Conservation (phyloP, 164 flowering plant genomes). For the Aristolochia fimbriata region DNA sequence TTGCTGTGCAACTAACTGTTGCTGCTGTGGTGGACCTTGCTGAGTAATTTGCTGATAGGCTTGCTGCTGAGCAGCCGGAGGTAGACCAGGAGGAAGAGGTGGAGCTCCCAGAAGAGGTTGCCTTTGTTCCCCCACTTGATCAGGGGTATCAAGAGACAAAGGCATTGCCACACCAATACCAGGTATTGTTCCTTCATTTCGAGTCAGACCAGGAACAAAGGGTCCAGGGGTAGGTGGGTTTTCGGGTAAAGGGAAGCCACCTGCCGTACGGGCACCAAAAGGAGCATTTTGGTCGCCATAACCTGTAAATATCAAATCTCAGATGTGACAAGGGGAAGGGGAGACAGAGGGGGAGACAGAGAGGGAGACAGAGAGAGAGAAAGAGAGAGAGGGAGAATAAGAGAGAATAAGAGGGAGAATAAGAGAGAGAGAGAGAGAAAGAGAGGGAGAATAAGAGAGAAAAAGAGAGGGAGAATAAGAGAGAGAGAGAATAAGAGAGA, state of each 20-base stretch:
- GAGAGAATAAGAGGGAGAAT: background rate
- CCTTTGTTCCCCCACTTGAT: slow-evolving; percentile 64
- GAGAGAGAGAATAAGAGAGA: background rate
- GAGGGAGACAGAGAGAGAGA: background rate
- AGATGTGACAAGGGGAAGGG: too few species aligned
- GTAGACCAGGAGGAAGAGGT: slow-evolving; percentile 95
- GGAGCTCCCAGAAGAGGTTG: slow-evolving; percentile 67
- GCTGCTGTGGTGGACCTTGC: slow-evolving; percentile 46
- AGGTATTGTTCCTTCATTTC: slow-evolving; percentile 95
- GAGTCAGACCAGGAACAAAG: slow-evolving; percentile 60
- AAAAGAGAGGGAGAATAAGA: background rate
- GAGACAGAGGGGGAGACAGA: too few species aligned
- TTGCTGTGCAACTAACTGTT: slow-evolving; percentile 50
- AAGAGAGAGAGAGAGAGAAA: too few species aligned
- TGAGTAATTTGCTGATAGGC: slow-evolving; percentile 66
- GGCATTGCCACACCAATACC: slow-evolving; percentile 98
- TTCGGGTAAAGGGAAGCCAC: slow-evolving; percentile 55
- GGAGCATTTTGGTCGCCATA: slow-evolving; percentile 73
- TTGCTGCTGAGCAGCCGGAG: slow-evolving; percentile 64
- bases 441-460: too few species aligned
- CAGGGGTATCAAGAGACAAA: slow-evolving; percentile 50
- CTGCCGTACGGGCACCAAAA: slow-evolving; percentile 46
- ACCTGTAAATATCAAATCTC: slow-evolving; percentile 29
- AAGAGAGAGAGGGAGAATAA: background rate
- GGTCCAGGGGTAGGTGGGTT: slow-evolving; percentile 77